phyloP scores from a whole-genome alignment of 345 rosid species.

The Camelina hispida region DNA sequence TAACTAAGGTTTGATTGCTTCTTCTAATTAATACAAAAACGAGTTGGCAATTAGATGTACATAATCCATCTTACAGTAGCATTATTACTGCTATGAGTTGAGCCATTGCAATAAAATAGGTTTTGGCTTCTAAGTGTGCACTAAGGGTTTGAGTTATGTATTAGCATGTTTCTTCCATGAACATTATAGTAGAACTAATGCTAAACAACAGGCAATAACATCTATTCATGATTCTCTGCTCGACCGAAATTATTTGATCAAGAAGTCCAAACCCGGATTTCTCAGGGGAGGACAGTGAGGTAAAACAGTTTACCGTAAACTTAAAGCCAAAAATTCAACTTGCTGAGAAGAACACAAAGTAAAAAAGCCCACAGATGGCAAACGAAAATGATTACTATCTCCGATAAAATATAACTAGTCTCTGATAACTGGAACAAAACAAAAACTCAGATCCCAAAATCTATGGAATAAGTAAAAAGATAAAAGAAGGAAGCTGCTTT shows the following conservation, averaged over 20 bases:
- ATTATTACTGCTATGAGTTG: too few species aligned
- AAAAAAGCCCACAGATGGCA: not conserved
- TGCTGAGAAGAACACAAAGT: not conserved
- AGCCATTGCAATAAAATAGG: too few species aligned
- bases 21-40: not conserved
- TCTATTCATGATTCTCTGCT: too few species aligned
- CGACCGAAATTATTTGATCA: not conserved
- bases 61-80: not conserved
- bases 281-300: too few species aligned
- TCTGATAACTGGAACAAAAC: not conserved
- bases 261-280: not conserved
- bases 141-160: too few species aligned
- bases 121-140: too few species aligned
- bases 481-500: slow-evolving; percentile 9
- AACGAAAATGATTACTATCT: slow-evolving; percentile 1
- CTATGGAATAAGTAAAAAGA: slow-evolving; percentile 20
- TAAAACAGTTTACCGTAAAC: not conserved
- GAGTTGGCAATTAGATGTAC: not conserved
- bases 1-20: too few species aligned
- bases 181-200: too few species aligned
- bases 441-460: slow-evolving; percentile 15
- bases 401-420: slow-evolving; percentile 5
- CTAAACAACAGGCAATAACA: not conserved
- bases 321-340: not conserved
- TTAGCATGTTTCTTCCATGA: not conserved